Base-by-base conservation (phyloP, 192 early-diverging fungal species). In the Dispira parvispora region DNA sequence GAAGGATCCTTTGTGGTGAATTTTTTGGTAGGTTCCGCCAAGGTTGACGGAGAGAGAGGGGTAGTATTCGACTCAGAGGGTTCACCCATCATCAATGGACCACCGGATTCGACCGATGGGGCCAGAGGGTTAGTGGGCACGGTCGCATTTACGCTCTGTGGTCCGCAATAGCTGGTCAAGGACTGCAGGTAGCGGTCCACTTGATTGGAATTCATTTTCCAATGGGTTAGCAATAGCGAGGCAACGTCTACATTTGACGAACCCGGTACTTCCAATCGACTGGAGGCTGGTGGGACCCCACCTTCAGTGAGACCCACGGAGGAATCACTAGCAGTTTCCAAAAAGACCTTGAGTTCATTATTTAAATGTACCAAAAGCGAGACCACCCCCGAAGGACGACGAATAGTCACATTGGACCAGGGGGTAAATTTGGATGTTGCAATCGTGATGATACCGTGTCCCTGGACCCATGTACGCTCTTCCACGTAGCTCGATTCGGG, bases 391-490 rank as follows among this genome's bases (percentile, higher is more conserved):
- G 88, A 85, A 0, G 91, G 83, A 50, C 90, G 76, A 38, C 93
- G 87, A 28, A 93, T 77, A 1, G 78, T 84, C 55, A 94, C 82
- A 71, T 96, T 85, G 1, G 81, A 82, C 88, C 90, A 84, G 0
- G 83, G 82, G 12, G 80, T 70, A 11, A 74, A 74, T 23, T 76
- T 82, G 55, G 82, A 78, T 0, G 85, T 80, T 38, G 74, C 75
- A 14, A 93, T 73, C 3, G 92, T 91, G 23, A 98, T 69, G 28
- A 98, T 75, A 27, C 85, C 80, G 63, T 89, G 88, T 57, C 91
- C 90, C 67, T 88, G 85, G n/a, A 86, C 68, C 89, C 89, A 94
- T 14, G 84, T 85, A 62, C 80, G 78, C 52, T 76, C 79, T 0
- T 73, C 67, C 5, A 76, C 74, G 46, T 79, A 80, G 23, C 78